These are phyloP conservation scores for Sporisorium exsertum DNA, from an alignment of 1,284 basidiomycete genomes.

Conservation along the genomic window DNA sequence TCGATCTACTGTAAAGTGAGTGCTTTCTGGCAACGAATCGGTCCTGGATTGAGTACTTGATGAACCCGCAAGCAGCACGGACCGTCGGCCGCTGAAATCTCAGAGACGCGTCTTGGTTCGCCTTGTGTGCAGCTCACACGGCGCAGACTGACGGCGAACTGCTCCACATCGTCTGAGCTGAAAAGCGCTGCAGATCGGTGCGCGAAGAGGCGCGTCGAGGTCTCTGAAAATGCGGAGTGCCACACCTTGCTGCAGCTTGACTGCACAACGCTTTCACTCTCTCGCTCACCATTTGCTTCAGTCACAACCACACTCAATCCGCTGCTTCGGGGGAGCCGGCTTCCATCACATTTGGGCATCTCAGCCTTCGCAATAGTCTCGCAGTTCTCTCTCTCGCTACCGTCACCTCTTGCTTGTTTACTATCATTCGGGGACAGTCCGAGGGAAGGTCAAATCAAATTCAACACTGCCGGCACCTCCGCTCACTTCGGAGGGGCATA, in stretches of 20 bases:
- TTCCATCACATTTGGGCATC: too few relatives aligned
- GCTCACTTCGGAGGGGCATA: background rate
- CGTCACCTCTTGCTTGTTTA: background rate
- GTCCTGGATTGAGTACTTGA: too few relatives aligned
- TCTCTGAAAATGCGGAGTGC: constrained; percentile 10
- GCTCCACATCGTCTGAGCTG: constrained; percentile 17
- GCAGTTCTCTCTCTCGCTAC: background rate
- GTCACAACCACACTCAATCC: background rate
- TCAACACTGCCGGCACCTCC: background rate
- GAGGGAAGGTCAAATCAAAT: background rate
- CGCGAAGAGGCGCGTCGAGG: constrained; percentile 4
- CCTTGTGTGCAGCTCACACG: too few relatives aligned
- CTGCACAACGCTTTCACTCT: constrained; percentile 11
- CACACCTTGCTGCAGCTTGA: background rate
- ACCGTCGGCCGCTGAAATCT: too few relatives aligned
- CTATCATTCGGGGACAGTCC: background rate
- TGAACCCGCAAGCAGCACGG: too few relatives aligned
- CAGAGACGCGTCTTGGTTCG: too few relatives aligned
- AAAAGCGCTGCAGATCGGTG: constrained; percentile 23
- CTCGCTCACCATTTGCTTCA: background rate
- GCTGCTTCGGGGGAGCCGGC: background rate
- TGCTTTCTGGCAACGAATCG: too few relatives aligned
- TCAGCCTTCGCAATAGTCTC: background rate
- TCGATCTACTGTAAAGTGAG: too few relatives aligned
- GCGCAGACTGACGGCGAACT: background rate